A percentile compares a stretch with the other conserved stretches of the same genome.
phyloP scores from a whole-genome alignment of 106 monocot genomes.

The Agapanthus africanus region DNA sequence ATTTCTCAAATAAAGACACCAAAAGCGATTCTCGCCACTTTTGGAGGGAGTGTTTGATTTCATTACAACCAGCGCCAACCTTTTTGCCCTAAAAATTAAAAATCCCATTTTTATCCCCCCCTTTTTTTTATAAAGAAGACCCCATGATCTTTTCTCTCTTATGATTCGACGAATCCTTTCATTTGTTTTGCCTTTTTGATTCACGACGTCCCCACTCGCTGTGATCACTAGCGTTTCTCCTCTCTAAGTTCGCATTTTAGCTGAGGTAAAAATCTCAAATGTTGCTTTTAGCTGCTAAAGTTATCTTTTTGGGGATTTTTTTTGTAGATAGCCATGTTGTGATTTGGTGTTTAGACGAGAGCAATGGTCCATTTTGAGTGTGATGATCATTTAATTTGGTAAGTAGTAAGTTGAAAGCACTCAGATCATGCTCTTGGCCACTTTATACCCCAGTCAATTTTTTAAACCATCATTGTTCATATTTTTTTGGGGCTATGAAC shows the following conservation, averaged over 20 bases:
- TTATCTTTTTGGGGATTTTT: not conserved
- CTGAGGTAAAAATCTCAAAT: not conserved
- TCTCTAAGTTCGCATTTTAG: not conserved
- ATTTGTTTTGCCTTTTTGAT: not conserved
- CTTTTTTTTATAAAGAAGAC: not conserved
- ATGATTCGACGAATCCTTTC: not conserved
- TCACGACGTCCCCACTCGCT: not conserved
- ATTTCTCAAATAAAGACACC: not conserved
- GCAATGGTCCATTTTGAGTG: not conserved
- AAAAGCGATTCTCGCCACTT: constrained; percentile 2
- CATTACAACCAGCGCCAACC: constrained; percentile 2
- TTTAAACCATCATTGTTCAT: not conserved
- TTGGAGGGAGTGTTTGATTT: constrained; percentile 12
- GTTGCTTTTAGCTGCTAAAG: no score
- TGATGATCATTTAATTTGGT: not conserved
- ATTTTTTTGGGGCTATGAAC: not conserved
- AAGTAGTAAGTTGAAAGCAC: not conserved
- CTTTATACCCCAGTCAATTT: not conserved
- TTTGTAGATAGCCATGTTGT: not conserved
- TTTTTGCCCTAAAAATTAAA: not conserved
- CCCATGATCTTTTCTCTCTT: not conserved
- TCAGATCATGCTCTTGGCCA: not conserved
- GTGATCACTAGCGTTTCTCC: not conserved
- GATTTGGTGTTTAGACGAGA: not conserved
- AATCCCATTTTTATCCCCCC: not conserved